Conservation (phyloP, 2,329 filamentous ascomycete genomes). For the Calonectria multiphialidica region DNA sequence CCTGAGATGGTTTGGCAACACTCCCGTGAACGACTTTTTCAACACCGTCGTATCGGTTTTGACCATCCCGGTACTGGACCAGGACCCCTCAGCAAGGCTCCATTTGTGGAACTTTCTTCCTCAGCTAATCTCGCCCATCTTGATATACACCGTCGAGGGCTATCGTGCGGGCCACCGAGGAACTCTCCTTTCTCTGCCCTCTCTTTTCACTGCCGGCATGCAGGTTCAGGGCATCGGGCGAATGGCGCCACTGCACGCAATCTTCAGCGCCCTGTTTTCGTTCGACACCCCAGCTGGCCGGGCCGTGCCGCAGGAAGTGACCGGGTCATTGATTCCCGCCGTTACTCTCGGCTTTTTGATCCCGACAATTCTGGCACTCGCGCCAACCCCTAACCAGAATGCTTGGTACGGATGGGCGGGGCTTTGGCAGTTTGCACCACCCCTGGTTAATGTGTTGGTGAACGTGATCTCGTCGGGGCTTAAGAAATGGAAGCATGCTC, state of each 20-base stretch:
- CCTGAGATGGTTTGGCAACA: not conserved
- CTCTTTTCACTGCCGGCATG: not conserved
- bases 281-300: not conserved
- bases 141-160: not conserved
- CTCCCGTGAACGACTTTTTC: not conserved
- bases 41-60: not conserved
- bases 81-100: not conserved
- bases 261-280: not conserved
- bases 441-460: not conserved
- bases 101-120: slow-evolving; percentile 1
- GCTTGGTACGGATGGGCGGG: not conserved
- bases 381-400: not conserved
- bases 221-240: not conserved
- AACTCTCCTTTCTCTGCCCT: not conserved
- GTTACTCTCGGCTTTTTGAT: not conserved
- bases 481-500: not conserved
- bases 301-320: not conserved
- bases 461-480: not conserved
- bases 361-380: not conserved
- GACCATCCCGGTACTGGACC: not conserved
- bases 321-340: not conserved
- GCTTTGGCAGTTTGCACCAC: not conserved
- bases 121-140: not conserved
- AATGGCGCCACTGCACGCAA: not conserved
- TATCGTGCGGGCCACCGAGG: not conserved